Conservation (phyloP, 164 flowering plant species). For the Platanus orientalis region DNA sequence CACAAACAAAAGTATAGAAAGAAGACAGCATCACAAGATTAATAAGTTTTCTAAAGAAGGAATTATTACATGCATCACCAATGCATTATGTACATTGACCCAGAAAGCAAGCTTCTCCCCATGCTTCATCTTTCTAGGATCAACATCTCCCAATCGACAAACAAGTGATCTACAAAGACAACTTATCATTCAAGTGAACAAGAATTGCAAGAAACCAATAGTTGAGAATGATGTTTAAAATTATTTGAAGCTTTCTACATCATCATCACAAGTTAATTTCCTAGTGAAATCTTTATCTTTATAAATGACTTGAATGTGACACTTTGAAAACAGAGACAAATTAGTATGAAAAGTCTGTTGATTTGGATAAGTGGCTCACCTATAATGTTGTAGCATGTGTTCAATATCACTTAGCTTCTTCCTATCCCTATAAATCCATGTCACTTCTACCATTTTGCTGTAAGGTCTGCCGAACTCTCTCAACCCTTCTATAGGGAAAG, state of each 20-base stretch:
- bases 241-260: too few species aligned
- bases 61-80: constrained; percentile 94
- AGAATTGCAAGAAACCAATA: background rate
- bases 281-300: background rate
- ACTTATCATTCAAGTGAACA: background rate
- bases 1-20: background rate
- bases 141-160: constrained; percentile 59
- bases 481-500: constrained; percentile 70
- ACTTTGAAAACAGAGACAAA: background rate
- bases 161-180: constrained; percentile 59
- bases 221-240: background rate
- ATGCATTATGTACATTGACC: constrained; percentile 90
- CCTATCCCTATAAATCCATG: constrained; percentile 58
- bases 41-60: background rate
- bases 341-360: background rate
- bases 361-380: constrained; percentile 31
- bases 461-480: constrained; percentile 91
- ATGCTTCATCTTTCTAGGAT: constrained; percentile 66
- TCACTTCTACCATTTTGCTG: constrained; percentile 88
- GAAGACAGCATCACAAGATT: background rate
- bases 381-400: constrained; percentile 60
- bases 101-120: constrained; percentile 96
- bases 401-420: constrained; percentile 61
- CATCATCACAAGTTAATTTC: too few species aligned
- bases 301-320: background rate